Conservation (phyloP, 139 green algal species). For the Pseudopediastrum boryanum region DNA sequence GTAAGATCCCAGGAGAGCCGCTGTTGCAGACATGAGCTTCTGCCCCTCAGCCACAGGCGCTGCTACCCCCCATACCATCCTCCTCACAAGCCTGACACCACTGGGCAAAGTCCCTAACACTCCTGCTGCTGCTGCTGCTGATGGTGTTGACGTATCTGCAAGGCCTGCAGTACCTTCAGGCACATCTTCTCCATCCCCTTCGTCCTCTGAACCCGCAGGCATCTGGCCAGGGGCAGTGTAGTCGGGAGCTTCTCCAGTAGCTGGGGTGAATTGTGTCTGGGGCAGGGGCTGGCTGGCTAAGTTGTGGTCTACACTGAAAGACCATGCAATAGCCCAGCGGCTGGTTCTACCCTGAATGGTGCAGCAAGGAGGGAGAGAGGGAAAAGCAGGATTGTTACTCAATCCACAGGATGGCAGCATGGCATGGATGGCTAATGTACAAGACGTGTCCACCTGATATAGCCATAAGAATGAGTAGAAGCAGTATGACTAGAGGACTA, state of each 20-base stretch:
- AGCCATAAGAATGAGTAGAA: neutral
- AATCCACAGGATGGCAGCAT: neutral
- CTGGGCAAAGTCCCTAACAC: constrained; percentile 10
- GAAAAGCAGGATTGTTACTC: neutral
- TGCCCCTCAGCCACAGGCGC: constrained; percentile 15
- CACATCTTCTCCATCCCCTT: constrained; percentile 4
- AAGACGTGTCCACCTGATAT: no score
- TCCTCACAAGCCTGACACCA: neutral
- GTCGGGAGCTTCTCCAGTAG: neutral
- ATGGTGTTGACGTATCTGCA: neutral
- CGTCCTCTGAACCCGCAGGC: no score
- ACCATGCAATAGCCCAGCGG: constrained; percentile 91
- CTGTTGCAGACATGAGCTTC: constrained; percentile 21
- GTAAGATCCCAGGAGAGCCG: constrained; percentile 7
- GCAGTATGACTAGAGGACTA: neutral
- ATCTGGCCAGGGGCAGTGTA: neutral
- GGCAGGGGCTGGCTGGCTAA: constrained; percentile 58
- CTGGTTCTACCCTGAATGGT: constrained; percentile 76
- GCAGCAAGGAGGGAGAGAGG: no score
- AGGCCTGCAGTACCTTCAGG: neutral
- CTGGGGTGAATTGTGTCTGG: neutral
- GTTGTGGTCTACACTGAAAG: constrained; percentile 63
- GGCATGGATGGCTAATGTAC: neutral
- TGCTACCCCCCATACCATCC: neutral
- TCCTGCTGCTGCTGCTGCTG: neutral